A percentile compares a stretch with the other conserved stretches of the same genome.
These are phyloP conservation scores for Trichophyton schoenleinii DNA, from an alignment of 2,329 filamentous ascomycete genomes.

Conservation along the genomic window DNA sequence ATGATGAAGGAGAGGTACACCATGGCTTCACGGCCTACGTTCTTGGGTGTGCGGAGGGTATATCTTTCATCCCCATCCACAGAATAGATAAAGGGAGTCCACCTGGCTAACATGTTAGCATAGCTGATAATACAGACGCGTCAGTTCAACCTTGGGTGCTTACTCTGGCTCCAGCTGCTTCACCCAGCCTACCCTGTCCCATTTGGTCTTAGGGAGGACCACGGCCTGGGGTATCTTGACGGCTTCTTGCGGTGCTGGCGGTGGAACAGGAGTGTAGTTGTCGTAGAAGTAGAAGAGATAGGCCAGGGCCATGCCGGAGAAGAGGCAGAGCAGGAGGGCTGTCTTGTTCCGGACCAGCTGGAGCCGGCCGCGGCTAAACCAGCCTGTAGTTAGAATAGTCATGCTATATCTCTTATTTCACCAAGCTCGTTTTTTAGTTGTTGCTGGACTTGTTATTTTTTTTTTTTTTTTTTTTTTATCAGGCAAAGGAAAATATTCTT, in stretches of 20 bases:
- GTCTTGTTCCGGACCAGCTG: neutral
- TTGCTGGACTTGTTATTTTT: neutral
- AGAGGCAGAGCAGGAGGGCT: neutral
- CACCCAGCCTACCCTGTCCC: slow-evolving; percentile 8
- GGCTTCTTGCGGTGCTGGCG: neutral
- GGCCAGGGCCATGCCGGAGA: neutral
- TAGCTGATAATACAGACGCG: neutral
- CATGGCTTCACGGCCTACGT: slow-evolving; percentile 10
- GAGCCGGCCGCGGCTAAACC: too few species aligned
- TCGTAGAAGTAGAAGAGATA: neutral
- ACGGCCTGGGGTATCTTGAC: slow-evolving; percentile 1
- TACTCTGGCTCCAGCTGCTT: slow-evolving; percentile 6
- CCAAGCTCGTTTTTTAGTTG: too few species aligned
- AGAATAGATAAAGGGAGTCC: slow-evolving; percentile 10
- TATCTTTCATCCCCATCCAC: slow-evolving; percentile 8
- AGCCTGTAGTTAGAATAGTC: neutral
- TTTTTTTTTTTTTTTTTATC: neutral
- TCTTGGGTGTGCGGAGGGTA: slow-evolving; percentile 3
- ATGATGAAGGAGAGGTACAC: slow-evolving; percentile 22
- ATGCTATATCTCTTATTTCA: neutral
- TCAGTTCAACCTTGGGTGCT: neutral
- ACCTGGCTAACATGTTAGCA: neutral
- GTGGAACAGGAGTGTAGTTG: neutral
- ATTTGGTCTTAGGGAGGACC: slow-evolving; percentile 8
- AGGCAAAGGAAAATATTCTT: neutral